Base-by-base conservation (phyloP, 108 stramenopile genomes). In the Nannochloropsis gaditana region DNA sequence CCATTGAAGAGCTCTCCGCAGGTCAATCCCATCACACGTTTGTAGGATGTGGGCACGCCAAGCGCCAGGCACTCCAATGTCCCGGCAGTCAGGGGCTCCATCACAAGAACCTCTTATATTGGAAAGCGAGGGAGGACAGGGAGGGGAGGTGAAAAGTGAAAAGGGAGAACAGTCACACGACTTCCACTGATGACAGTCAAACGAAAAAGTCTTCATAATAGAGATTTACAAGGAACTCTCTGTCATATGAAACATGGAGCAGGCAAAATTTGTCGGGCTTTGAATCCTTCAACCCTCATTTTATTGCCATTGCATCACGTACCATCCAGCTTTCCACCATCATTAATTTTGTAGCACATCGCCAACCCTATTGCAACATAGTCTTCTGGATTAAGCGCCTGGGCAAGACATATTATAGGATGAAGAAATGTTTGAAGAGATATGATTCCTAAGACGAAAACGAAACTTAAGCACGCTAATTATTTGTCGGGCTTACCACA, bases 81-180 rank as follows among this genome's bases (percentile, higher is more conserved):
- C 6, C 87, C 89, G n/a, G 87, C 88, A n/a, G 89, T 89, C 41
- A 89, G 85, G 17, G 89, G 89, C 85, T 89, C 89, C 80, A 86
- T 83, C 41, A 89, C 87, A 44, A 85, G 88, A 44, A 83, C 86
- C 82, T 89, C 89, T 87, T 31, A 31, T 31, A 80, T 41, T 9
- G 50, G n/a, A 59, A 3, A 9, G 59, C 19, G 59, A 73, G 6
- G 59, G 59, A n/a, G 59, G 8, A 73, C 1, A 73, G 2, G n/a
- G 8, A 73, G 3, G 6, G 8, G 59, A n/a, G 0, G 59, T 73
- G 3, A 73, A n/a, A 73, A 73, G 8, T n/a, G 59, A n/a, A 8
- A n/a, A 8, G 6, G n/a, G 4, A 8, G 10, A 50, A 50, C 31
- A 31, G 31, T 31, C 31, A 31, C 31, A 31, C 31, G 31, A 31